These are phyloP conservation scores for Geotrichum carabidarum DNA, from an alignment of 1,139 yeast species.

Conservation along the genomic window DNA sequence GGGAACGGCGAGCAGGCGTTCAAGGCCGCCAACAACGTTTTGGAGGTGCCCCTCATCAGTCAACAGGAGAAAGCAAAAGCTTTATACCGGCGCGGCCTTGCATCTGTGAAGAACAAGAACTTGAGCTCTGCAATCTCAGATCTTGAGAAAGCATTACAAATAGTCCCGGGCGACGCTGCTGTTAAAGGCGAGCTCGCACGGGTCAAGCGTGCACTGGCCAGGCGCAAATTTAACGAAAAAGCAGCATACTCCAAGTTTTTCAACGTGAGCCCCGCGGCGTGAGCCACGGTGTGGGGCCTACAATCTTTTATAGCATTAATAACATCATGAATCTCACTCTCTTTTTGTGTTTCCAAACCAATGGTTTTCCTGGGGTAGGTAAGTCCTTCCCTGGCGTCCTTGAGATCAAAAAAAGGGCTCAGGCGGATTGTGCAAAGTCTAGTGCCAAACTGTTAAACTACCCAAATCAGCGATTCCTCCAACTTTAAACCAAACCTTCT, in stretches of 20 bases:
- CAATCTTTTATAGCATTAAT: background rate
- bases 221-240: slow-evolving; percentile 64
- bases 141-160: slow-evolving; percentile 58
- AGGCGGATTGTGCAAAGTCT: no score
- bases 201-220: slow-evolving; percentile 50
- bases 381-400: no score
- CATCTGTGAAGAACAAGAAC: slow-evolving; percentile 57
- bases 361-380: no score
- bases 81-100: slow-evolving; percentile 76
- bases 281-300: background rate
- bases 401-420: no score
- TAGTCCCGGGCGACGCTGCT: slow-evolving; percentile 72
- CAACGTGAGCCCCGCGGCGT: slow-evolving; percentile 1
- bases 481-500: no score
- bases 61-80: slow-evolving; percentile 76
- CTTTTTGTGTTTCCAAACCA: background rate
- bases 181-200: slow-evolving; percentile 62
- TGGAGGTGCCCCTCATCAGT: slow-evolving; percentile 53
- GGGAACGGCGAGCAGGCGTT: slow-evolving; percentile 53
- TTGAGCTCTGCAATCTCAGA: slow-evolving; percentile 66
- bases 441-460: no score
- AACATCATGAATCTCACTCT: no score
- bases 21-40: slow-evolving; percentile 57
- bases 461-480: no score
- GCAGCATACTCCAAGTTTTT: slow-evolving; percentile 85